These are phyloP conservation scores for Chalciporus piperatus DNA, from an alignment of 768 basidiomycete species.

Conservation along the genomic window DNA sequence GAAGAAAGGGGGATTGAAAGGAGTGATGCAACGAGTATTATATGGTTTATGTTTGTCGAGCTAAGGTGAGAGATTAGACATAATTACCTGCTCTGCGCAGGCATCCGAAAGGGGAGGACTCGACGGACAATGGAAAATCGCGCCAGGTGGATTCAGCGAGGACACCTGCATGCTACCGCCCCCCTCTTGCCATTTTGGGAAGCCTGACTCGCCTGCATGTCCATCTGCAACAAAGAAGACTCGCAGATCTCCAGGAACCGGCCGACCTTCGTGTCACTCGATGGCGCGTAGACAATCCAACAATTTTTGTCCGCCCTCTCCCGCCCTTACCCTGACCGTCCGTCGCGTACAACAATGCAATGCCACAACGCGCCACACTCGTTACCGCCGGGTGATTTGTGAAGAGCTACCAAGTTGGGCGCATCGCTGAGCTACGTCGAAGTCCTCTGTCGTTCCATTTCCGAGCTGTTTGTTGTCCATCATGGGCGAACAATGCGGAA, in stretches of 20 bases:
- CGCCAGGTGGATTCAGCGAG: constrained; percentile 22
- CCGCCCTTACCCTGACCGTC: neutral
- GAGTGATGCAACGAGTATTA: constrained; percentile 19
- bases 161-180: constrained; percentile 13
- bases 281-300: too few relatives aligned
- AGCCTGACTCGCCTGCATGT: constrained; percentile 20
- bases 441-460: constrained; percentile 1
- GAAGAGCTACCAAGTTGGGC: neutral
- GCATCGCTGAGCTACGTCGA: neutral
- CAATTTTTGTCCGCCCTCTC: neutral
- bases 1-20: constrained; percentile 36
- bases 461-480: neutral
- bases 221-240: too few relatives aligned
- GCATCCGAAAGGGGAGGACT: constrained; percentile 18
- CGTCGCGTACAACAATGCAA: constrained; percentile 1
- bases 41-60: constrained; percentile 26
- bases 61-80: constrained; percentile 19
- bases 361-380: neutral
- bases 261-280: too few relatives aligned
- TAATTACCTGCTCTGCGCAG: constrained; percentile 16
- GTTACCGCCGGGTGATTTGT: neutral
- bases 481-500: constrained; percentile 26
- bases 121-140: constrained; percentile 19
- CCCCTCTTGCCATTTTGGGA: constrained; percentile 20
- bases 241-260: neutral